Base-by-base conservation (phyloP, 2,329 filamentous ascomycete genomes). In the Colletotrichum sp. region DNA sequence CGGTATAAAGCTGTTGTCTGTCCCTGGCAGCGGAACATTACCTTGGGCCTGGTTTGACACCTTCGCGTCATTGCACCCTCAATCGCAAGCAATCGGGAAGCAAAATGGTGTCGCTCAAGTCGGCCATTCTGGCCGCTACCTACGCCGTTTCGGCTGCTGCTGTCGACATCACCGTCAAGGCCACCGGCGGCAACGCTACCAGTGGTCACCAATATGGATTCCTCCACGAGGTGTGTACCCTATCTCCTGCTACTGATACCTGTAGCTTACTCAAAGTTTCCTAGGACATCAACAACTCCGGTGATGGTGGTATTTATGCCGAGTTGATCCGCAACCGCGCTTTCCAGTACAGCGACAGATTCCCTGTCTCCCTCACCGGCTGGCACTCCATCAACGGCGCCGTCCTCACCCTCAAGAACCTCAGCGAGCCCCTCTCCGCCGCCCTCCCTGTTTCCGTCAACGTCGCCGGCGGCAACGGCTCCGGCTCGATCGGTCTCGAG, bases 301-400 rank as follows among this genome's bases (percentile, higher is more conserved):
- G 93, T 4, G 93, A 95, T 80, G 93, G 93, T 26, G 93, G 93
- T 7, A 90, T 95, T 77, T 95, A 95, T 81, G 93, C 92, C 65
- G 93, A 95, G 80, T 83, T 95, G 72, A 90, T 95, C 72, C 90
- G 89, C 68, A 95, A 95, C 83, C 89, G 93, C 65, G 93, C 93
- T 13, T 95, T 95, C 80, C 93, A 95, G 82, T 86, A 85, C 70
- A 88, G 85, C 75, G 83, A 84, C 24, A 78, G 80, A 18, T 88
- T 83, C 76, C 87, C 86, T 5, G 83, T 85, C 52, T 86, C 85
- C 6, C 83, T 91, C 4, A 83, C 84, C n/a, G 86, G 83, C 18
- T 91, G 88, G 88, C 82, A 81, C 18, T 77, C 87, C 2, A 77
- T 89, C 65, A 86, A 87, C 67, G 84, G 82, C 32, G 86, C 88